phyloP scores from a whole-genome alignment of 164 flowering plant genomes.

The Magnolia kwangsiensis region DNA sequence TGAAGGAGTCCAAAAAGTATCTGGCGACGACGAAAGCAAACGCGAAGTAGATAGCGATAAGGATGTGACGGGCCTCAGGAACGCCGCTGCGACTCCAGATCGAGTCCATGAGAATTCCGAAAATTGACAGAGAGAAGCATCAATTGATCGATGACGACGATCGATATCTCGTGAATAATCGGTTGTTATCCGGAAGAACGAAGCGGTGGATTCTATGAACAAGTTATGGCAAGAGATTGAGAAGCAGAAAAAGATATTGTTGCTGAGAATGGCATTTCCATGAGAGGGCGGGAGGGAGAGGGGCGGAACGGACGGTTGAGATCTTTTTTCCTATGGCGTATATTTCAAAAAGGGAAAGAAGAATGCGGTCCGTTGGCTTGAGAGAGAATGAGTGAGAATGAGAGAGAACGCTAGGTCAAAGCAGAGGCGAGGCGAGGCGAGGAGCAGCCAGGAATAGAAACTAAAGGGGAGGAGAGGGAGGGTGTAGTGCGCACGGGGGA shows the following conservation, averaged over 20 bases:
- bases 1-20: conserved; percentile 54
- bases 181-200: too few relatives aligned
- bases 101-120: conserved; percentile 37
- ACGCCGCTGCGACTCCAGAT: conserved; percentile 29
- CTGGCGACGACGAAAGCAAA: conserved; percentile 46
- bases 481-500: background rate
- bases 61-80: conserved; percentile 35
- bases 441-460: background rate
- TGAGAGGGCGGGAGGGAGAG: background rate
- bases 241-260: background rate
- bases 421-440: background rate
- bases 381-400: background rate
- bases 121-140: background rate
- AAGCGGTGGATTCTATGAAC: background rate
- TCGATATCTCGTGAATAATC: background rate
- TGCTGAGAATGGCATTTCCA: background rate
- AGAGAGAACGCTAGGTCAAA: background rate
- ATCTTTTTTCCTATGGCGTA: background rate
- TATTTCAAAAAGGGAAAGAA: background rate
- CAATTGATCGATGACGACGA: background rate
- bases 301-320: background rate
- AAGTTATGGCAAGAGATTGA: background rate
- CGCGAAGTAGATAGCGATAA: conserved; percentile 48
- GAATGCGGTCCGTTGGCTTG: background rate
- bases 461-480: background rate